Conservation (phyloP, 108 stramenopile genomes). For the Cylindrotheca closterium region DNA sequence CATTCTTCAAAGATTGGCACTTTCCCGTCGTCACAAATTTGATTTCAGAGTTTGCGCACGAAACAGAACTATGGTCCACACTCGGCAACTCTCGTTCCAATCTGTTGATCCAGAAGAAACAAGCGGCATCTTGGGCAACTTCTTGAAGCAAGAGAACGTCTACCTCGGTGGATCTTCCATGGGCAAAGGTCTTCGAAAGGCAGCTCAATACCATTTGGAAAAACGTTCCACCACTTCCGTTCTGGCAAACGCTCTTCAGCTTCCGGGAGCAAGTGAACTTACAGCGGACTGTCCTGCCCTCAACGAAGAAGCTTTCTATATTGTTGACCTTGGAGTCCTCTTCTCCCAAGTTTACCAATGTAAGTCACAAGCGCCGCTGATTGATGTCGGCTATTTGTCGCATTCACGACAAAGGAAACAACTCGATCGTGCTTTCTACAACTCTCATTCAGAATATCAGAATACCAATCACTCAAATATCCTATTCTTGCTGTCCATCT, state of each 20-base stretch:
- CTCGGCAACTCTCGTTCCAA: conserved; percentile 9
- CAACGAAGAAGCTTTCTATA: conserved; percentile 80
- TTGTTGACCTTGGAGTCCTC: conserved; percentile 80
- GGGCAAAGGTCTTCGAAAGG: conserved; percentile 63
- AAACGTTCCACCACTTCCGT: conserved; percentile 33
- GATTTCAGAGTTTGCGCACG: too few relatives aligned
- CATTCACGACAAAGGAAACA: too few relatives aligned
- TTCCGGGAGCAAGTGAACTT: conserved; percentile 18
- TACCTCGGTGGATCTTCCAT: conserved; percentile 63
- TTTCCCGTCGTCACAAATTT: too few relatives aligned
- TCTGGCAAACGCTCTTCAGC: conserved; percentile 7
- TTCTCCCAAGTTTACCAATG: conserved; percentile 78
- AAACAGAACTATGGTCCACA: too few relatives aligned
- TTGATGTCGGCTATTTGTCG: too few relatives aligned
- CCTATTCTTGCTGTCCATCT: too few relatives aligned
- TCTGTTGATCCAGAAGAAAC: conserved; percentile 12
- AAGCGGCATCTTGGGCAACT: conserved; percentile 20
- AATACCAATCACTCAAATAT: too few relatives aligned
- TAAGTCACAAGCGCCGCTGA: conserved; percentile 9
- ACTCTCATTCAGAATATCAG: too few relatives aligned
- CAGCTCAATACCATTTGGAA: conserved; percentile 58
- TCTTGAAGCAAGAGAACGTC: conserved; percentile 30
- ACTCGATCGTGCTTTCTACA: too few relatives aligned
- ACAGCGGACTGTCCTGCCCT: conserved; percentile 28
- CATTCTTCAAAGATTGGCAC: too few relatives aligned